phyloP scores from a whole-genome alignment of 2,329 filamentous ascomycete species.

The Exophiala sideris region DNA sequence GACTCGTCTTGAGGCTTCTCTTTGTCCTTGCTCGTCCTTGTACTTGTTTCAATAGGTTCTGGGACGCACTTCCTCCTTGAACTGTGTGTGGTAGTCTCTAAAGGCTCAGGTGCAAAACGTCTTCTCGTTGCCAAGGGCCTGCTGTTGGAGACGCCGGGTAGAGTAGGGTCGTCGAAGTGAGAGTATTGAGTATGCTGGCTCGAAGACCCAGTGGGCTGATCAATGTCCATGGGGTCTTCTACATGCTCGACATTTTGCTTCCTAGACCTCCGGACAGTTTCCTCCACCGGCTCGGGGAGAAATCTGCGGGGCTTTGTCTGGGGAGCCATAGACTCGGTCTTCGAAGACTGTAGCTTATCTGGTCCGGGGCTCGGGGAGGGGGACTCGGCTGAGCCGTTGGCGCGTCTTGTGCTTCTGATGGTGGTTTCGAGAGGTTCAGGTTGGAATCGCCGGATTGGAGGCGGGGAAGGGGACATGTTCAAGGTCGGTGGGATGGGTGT shows the following conservation, averaged over 20 bases:
- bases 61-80: constrained; percentile 31
- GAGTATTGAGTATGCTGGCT: background rate
- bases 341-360: constrained; percentile 6
- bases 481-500: background rate
- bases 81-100: constrained; percentile 25
- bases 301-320: constrained; percentile 32
- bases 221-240: constrained; percentile 3
- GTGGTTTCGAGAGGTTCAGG: constrained; percentile 32
- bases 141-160: constrained; percentile 2
- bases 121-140: constrained; percentile 13
- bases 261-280: constrained; percentile 39
- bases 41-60: constrained; percentile 30
- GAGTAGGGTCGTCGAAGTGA: constrained; percentile 16
- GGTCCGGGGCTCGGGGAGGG: constrained; percentile 10
- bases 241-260: constrained; percentile 28
- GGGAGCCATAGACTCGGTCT: constrained; percentile 14
- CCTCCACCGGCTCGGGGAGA: constrained; percentile 44
- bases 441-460: constrained; percentile 23
- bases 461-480: constrained; percentile 18
- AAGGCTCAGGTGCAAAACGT: constrained; percentile 31
- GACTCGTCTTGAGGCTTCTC: constrained; percentile 12
- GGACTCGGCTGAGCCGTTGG: constrained; percentile 7
- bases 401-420: constrained; percentile 15
- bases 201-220: background rate
- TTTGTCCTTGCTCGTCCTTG: constrained; percentile 23